phyloP scores from a whole-genome alignment of 768 basidiomycete genomes.

The Trametes cubensis region DNA sequence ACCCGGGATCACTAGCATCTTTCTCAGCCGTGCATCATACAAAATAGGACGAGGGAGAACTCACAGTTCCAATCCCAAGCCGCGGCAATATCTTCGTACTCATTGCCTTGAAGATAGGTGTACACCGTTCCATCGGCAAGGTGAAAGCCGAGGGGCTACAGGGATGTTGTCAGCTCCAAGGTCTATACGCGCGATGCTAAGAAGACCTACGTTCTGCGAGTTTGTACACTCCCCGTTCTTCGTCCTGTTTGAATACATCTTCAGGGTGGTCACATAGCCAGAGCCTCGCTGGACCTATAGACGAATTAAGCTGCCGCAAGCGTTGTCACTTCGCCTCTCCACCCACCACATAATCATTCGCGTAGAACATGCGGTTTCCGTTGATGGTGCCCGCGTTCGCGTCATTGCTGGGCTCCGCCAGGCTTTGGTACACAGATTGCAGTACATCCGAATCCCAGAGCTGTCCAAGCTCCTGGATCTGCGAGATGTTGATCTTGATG shows the following conservation, averaged over 20 bases:
- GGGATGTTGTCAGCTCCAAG: not conserved
- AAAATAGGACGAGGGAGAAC: not conserved
- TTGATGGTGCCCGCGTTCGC: constrained; percentile 57
- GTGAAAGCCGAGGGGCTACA: constrained; percentile 66
- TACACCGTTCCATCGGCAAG: constrained; percentile 65
- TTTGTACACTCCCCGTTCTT: constrained; percentile 69
- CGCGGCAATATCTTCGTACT: constrained; percentile 74
- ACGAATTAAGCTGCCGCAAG: not conserved
- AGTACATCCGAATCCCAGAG: constrained; percentile 53
- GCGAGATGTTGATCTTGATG: constrained; percentile 59
- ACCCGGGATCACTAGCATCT: constrained; percentile 57
- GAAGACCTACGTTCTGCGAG: constrained; percentile 52
- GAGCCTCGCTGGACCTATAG: constrained; percentile 61
- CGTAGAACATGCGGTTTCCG: constrained; percentile 68
- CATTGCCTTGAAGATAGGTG: constrained; percentile 65
- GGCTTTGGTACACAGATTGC: constrained; percentile 40
- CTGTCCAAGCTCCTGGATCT: constrained; percentile 51
- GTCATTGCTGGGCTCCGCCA: constrained; percentile 40
- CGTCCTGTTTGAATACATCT: constrained; percentile 63
- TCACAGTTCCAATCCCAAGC: constrained; percentile 72
- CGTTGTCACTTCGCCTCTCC: constrained; percentile 3
- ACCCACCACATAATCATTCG: constrained; percentile 69
- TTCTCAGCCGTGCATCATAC: not conserved
- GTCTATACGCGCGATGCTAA: not conserved
- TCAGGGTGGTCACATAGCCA: constrained; percentile 61